Evolutionary conservation across 257 asterid genomes (phyloP).

Genomic region (Leonotis leonurus): DNA sequence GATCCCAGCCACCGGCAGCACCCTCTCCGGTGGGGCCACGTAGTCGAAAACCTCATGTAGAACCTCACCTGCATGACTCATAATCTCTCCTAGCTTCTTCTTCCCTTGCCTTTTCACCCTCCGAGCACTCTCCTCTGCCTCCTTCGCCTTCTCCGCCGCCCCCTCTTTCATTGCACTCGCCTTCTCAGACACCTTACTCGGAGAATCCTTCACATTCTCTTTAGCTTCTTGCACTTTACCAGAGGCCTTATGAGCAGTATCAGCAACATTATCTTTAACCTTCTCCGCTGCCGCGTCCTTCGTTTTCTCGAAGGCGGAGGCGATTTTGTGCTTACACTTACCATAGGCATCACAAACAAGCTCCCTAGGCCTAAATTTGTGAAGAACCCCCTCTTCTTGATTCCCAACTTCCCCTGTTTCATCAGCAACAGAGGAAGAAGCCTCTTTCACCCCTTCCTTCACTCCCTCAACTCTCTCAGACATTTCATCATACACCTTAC

Average conservation of each 20-base stretch:
- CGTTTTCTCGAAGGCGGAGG: slow-evolving; percentile 30
- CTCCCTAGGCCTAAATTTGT: slow-evolving; percentile 26
- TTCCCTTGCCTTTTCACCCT: slow-evolving; percentile 26
- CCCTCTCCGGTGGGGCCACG: slow-evolving; percentile 14
- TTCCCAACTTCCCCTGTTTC: neutral
- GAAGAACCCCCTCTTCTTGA: slow-evolving; percentile 13
- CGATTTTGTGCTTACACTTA: slow-evolving; percentile 35
- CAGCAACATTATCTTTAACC: slow-evolving; percentile 13
- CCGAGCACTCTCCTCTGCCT: slow-evolving; percentile 8
- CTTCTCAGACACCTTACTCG: neutral
- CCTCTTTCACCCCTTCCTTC: neutral
- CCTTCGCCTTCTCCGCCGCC: slow-evolving; percentile 7
- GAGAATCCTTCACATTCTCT: slow-evolving; percentile 22
- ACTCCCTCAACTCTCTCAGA: neutral
- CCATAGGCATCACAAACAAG: slow-evolving; percentile 55
- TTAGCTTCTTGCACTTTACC: slow-evolving; percentile 26
- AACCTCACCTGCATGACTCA: slow-evolving; percentile 23
- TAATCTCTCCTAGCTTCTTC: slow-evolving; percentile 31
- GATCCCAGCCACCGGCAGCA: slow-evolving; percentile 23
- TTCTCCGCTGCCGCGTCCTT: slow-evolving; percentile 26
- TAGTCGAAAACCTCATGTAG: slow-evolving; percentile 19
- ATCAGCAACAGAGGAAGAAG: neutral
- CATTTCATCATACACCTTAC: neutral
- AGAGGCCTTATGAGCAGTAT: slow-evolving; percentile 17
- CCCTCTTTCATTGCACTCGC: slow-evolving; percentile 6